Conservation (phyloP, 208 protist species). For the Leptomonas seymouri region DNA sequence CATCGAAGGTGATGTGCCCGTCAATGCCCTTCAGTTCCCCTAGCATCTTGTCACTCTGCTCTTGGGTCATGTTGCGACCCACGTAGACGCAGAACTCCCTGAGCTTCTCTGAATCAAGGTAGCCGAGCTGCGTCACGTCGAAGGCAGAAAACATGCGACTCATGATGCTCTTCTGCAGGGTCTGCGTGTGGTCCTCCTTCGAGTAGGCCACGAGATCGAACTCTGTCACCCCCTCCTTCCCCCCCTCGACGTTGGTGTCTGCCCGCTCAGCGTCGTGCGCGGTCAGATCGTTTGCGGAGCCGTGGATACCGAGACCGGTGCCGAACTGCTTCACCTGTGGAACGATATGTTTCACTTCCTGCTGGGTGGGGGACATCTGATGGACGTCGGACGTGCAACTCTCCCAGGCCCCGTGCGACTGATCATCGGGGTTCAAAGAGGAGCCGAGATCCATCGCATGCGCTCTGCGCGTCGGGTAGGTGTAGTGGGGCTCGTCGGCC, state of each 20-base stretch:
- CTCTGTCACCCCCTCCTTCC: slow-evolving; percentile 47
- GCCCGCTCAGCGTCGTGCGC: slow-evolving; percentile 16
- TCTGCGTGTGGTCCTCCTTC: slow-evolving; percentile 75
- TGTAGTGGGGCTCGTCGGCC: slow-evolving; percentile 18
- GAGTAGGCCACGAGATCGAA: slow-evolving; percentile 84
- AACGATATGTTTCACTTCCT: slow-evolving; percentile 41
- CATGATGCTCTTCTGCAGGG: slow-evolving; percentile 84
- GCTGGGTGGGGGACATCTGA: slow-evolving; percentile 32
- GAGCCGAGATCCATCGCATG: slow-evolving; percentile 42
- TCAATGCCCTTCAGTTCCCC: slow-evolving; percentile 56
- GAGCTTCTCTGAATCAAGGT: slow-evolving; percentile 63
- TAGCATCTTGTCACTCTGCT: slow-evolving; percentile 62
- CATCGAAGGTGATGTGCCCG: slow-evolving; percentile 78
- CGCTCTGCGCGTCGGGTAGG: slow-evolving; percentile 42
- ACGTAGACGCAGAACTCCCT: slow-evolving; percentile 83
- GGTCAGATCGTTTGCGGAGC: slow-evolving; percentile 19
- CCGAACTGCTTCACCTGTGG: slow-evolving; percentile 49
- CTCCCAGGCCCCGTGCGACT: slow-evolving; percentile 6
- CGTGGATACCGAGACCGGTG: slow-evolving; percentile 43
- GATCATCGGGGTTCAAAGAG: slow-evolving; percentile 22
- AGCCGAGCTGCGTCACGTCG: slow-evolving; percentile 82
- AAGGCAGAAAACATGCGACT: slow-evolving; percentile 90
- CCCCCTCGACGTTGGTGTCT: background rate
- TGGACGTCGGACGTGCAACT: slow-evolving; percentile 13
- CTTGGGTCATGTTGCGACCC: slow-evolving; percentile 49